Base-by-base conservation (phyloP, 768 basidiomycete species). In the Russula griseocarnosa region DNA sequence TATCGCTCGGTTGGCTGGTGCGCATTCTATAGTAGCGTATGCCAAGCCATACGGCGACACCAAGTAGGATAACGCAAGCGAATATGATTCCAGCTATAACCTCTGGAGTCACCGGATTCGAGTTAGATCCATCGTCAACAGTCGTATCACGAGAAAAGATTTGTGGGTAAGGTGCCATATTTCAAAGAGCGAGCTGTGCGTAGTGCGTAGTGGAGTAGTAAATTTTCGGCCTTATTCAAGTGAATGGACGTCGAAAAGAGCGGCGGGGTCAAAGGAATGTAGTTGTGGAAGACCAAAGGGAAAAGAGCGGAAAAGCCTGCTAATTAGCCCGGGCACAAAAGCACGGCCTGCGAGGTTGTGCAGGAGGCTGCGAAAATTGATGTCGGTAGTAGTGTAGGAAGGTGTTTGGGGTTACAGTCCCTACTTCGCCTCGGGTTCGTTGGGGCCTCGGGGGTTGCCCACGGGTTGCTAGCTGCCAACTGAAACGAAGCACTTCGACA, bases 61-160 rank as follows among this genome's bases (percentile, higher is more conserved):
- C 74, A 32, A 81, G 56, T 26, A 77, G 60, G 47, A 82, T 71
- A 32, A 76, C 73, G 22, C 74, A 79, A 30, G 77, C 81, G 7
- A 84, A 69, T 24, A 77, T 74, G 68, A 87, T 79, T 7, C 82
- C 86, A 58, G 74, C 81, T 54, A 86, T 79, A 67, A 79, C 77
- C 24, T 78, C 71, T 6, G 79, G 73, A 16, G 58, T 53, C 13
- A 61, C 9, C 4, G 24, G n/a, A n/a, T 7, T 55, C 34, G 47
- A 26, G 16, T 24, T 8, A 55, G 51, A 22, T 18, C 11, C 59
- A 55, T 65, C 53, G 18, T 20, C 7, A 18, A n/a, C n/a, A 18
- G 54, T 10, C 1, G 52, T 53, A 28, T 26, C 58, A 59, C 66
- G 65, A 49, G 61, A 24, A 42, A 24, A 30, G 5, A 56, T n/a